Evolutionary conservation across 1,139 yeast genomes (phyloP).

Genomic region (Ogataea hybrid): DNA sequence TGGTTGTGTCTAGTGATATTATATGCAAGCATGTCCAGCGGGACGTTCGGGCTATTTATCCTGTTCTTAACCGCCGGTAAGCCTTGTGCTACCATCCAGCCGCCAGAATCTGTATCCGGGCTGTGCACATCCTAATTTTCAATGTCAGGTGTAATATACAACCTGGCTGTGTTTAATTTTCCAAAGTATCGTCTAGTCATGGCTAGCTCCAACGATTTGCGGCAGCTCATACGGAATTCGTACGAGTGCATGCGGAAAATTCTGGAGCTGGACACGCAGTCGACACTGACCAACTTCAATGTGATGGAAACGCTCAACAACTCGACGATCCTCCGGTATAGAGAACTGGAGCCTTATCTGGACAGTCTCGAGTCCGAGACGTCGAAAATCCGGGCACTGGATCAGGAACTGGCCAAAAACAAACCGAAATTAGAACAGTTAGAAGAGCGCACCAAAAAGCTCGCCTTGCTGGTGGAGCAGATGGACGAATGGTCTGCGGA

Average conservation of each 20-base stretch:
- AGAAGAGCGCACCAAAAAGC: slow-evolving; percentile 44
- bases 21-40: neutral
- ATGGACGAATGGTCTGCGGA: slow-evolving; percentile 62
- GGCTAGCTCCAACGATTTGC: slow-evolving; percentile 6
- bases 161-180: too few relatives aligned
- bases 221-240: slow-evolving; percentile 29
- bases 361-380: slow-evolving; percentile 39
- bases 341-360: slow-evolving; percentile 51
- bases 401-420: slow-evolving; percentile 18
- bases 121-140: slow-evolving; percentile 1
- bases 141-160: neutral
- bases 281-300: slow-evolving; percentile 50
- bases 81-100: neutral
- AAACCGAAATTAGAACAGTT: slow-evolving; percentile 38
- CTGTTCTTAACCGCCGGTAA: neutral
- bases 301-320: slow-evolving; percentile 56
- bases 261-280: slow-evolving; percentile 55
- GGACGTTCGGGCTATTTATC: slow-evolving; percentile 1
- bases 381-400: slow-evolving; percentile 30
- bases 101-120: slow-evolving; percentile 1
- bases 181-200: neutral
- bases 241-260: slow-evolving; percentile 34
- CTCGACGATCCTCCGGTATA: slow-evolving; percentile 53
- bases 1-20: neutral
- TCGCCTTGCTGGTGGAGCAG: slow-evolving; percentile 50